A percentile compares a stretch with the other conserved stretches of the same genome.
Evolutionary conservation across 2,329 filamentous ascomycete genomes (phyloP).

Genomic region (Pseudogymnoascus sp.): DNA sequence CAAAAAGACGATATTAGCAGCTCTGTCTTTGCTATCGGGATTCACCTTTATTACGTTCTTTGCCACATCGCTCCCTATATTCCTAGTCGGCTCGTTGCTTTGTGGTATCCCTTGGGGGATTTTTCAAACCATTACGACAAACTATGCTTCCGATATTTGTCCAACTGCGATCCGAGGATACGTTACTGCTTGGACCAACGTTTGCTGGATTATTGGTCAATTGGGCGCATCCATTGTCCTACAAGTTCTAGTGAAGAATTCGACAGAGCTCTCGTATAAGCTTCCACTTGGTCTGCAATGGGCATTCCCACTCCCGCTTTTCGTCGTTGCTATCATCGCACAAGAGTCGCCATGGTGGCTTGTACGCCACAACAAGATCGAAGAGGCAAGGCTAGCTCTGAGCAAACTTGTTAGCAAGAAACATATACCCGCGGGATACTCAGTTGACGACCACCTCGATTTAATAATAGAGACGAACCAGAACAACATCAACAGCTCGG

Average conservation of each 20-base stretch:
- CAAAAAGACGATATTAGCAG: constrained; percentile 23
- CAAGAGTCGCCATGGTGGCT: constrained; percentile 47
- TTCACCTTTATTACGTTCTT: constrained; percentile 7
- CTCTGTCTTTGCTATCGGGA: background rate
- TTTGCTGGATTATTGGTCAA: constrained; percentile 13
- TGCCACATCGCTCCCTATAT: background rate
- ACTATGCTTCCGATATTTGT: constrained; percentile 22
- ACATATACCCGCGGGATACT: constrained; percentile 22
- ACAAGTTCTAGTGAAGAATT: constrained; percentile 33
- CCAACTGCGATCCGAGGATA: constrained; percentile 9
- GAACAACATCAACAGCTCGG: constrained; percentile 40
- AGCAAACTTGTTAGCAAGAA: constrained; percentile 28
- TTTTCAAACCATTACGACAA: constrained; percentile 5
- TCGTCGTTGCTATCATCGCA: constrained; percentile 39
- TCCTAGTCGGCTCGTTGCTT: background rate
- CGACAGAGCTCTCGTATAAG: constrained; percentile 40
- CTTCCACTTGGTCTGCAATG: constrained; percentile 42
- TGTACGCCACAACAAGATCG: constrained; percentile 36
- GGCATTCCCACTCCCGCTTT: constrained; percentile 42
- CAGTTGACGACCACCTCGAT: constrained; percentile 31
- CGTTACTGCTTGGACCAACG: constrained; percentile 9
- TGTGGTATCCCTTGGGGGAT: constrained; percentile 1
- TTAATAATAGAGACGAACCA: constrained; percentile 51
- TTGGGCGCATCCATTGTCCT: constrained; percentile 40
- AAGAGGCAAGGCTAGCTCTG: constrained; percentile 39